These are phyloP conservation scores for Dalechampia spathulata DNA, from an alignment of 441 rosid species.

Conservation along the genomic window DNA sequence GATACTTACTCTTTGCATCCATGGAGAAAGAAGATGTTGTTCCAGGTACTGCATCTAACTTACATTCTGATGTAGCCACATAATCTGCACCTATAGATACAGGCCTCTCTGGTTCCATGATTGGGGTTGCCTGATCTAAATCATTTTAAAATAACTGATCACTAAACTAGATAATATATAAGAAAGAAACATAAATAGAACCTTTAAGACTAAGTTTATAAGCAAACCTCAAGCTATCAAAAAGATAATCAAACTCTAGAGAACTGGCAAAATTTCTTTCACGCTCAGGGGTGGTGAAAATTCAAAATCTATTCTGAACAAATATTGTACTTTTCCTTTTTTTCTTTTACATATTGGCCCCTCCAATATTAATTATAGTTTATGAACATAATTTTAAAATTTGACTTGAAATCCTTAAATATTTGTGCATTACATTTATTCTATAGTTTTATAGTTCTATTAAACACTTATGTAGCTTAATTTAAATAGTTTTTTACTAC, in stretches of 20 bases:
- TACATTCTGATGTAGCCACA: conserved; percentile 20
- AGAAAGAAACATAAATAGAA: conserved; percentile 1
- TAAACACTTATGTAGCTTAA: too few relatives aligned
- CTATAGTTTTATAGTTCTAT: too few relatives aligned
- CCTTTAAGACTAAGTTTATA: background rate
- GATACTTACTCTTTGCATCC: conserved; percentile 38
- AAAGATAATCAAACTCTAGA: background rate
- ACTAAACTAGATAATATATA: background rate
- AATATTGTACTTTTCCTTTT: too few relatives aligned
- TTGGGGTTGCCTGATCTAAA: conserved; percentile 33
- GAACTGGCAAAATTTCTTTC: background rate
- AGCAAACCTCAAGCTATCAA: conserved; percentile 3
- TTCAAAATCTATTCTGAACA: too few relatives aligned
- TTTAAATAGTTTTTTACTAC: too few relatives aligned
- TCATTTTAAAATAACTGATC: conserved; percentile 34
- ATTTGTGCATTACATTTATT: too few relatives aligned
- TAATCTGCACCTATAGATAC: conserved; percentile 27
- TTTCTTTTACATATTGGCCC: too few relatives aligned
- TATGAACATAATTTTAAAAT: too few relatives aligned
- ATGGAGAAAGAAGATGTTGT: conserved; percentile 21
- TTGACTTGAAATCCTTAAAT: too few relatives aligned
- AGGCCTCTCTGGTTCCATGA: conserved; percentile 26
- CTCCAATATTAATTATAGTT: too few relatives aligned
- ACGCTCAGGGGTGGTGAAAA: too few relatives aligned
- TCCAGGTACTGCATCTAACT: conserved; percentile 18